These are phyloP conservation scores for Filobasidium wieringae DNA, from an alignment of 768 basidiomycete genomes.

Conservation along the genomic window DNA sequence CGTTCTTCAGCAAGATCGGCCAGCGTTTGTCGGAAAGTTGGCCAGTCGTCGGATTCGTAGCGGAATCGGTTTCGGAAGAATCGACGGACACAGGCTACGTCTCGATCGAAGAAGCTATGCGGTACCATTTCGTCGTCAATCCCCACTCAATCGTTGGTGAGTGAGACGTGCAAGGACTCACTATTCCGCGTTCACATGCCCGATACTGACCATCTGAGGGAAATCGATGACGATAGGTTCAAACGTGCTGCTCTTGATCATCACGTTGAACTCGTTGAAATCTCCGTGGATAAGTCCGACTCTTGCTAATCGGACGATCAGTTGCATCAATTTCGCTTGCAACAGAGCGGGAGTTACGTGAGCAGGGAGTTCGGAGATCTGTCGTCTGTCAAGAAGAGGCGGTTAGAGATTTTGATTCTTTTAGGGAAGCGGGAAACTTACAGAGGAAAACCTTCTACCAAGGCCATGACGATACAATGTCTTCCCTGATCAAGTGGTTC, in stretches of 20 bases:
- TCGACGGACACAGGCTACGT: slow-evolving; percentile 87
- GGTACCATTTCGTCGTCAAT: neutral
- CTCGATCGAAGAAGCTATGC: slow-evolving; percentile 91
- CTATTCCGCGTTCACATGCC: slow-evolving; percentile 95
- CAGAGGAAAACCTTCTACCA: slow-evolving; percentile 90
- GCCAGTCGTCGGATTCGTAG: slow-evolving; percentile 82
- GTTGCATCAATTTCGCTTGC: slow-evolving; percentile 84
- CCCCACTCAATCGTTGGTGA: neutral
- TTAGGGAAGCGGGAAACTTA: slow-evolving; percentile 41
- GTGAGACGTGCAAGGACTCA: slow-evolving; percentile 38
- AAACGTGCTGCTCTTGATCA: slow-evolving; percentile 63
- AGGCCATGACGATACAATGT: slow-evolving; percentile 92
- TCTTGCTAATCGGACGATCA: slow-evolving; percentile 86
- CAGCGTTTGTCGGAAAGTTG: slow-evolving; percentile 62
- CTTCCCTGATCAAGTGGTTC: slow-evolving; percentile 85
- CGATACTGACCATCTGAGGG: slow-evolving; percentile 97
- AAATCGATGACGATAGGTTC: slow-evolving; percentile 93
- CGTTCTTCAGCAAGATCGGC: slow-evolving; percentile 35
- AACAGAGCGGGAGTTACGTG: slow-evolving; percentile 68
- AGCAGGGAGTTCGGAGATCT: slow-evolving; percentile 31
- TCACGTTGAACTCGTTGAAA: slow-evolving; percentile 98
- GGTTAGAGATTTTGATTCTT: slow-evolving; percentile 29
- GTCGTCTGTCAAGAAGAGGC: slow-evolving; percentile 49
- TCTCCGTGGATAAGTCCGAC: slow-evolving; percentile 97
- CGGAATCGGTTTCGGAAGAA: slow-evolving; percentile 85